Evolutionary conservation across 208 protist genomes (phyloP).

Genomic region (Phytomonas sp.): DNA sequence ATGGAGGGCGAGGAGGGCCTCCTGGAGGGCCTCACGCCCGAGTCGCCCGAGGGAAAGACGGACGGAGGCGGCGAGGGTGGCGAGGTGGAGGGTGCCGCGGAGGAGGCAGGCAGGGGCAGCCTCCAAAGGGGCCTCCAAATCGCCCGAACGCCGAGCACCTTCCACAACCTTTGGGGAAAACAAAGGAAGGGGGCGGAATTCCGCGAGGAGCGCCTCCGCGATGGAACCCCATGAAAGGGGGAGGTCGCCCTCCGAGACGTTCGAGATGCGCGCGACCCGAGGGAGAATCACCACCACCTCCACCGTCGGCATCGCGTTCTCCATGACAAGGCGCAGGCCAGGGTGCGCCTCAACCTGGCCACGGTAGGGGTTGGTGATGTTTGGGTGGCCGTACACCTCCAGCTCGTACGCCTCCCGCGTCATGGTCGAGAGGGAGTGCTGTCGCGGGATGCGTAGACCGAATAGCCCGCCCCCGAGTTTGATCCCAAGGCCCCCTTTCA

Average conservation of each 20-base stretch:
- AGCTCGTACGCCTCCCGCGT: slow-evolving; percentile 62
- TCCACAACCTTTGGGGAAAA: too few relatives aligned
- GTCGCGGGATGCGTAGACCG: slow-evolving; percentile 72
- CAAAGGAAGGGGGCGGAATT: too few relatives aligned
- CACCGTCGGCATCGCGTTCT: slow-evolving; percentile 43
- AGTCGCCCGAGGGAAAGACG: background rate
- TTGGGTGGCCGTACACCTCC: slow-evolving; percentile 72
- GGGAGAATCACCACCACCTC: slow-evolving; percentile 69
- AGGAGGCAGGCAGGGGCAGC: background rate
- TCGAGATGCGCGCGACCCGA: slow-evolving; percentile 28
- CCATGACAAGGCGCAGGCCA: slow-evolving; percentile 57
- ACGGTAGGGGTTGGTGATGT: slow-evolving; percentile 89
- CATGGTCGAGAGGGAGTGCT: slow-evolving; percentile 70
- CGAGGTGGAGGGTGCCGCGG: slow-evolving; percentile 21
- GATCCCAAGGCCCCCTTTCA: slow-evolving; percentile 73
- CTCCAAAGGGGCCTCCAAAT: background rate
- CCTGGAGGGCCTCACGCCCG: background rate
- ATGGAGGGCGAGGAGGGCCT: background rate
- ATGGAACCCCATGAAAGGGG: background rate
- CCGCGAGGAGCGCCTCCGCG: background rate
- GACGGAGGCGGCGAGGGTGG: slow-evolving; percentile 35
- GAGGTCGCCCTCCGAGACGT: background rate
- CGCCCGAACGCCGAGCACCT: background rate
- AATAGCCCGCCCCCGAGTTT: slow-evolving; percentile 85
- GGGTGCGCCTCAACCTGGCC: slow-evolving; percentile 62